Base-by-base conservation (phyloP, 1,284 basidiomycete species). In the Naganishia cerealis region DNA sequence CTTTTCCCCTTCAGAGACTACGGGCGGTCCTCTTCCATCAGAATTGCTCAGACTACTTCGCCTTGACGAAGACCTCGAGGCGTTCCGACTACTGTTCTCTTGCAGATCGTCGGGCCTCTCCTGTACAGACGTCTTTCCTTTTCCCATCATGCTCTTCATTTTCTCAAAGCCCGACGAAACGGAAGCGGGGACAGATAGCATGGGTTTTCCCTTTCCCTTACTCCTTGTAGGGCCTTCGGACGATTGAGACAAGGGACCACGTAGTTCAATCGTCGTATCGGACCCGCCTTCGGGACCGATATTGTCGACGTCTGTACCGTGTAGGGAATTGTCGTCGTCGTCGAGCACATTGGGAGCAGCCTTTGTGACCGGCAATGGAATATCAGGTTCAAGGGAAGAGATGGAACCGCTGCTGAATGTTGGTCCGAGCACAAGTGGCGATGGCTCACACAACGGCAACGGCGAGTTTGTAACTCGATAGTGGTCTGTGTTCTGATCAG, bases 111-210 rank as follows among this genome's bases (percentile, higher is more conserved):
- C 12, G 26, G 40, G 10, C 15, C 50, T 53, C 21, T 52, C 48
- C 12, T 12, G 21, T 7, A 36, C 61, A 24, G 26, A 38, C 52
- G 21, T 42, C 13, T 63, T 63, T 13, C 61, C 52, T 26, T 40
- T 54, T 21, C 61, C 61, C 21, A 63, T 54, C 61, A 63, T 13
- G 54, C 21, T 55, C 50, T 33, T 39, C 5, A 63, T 53, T 38
- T 63, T 63, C 21, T 54, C 61, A 9, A 63, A 54, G 5, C 61
- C 61, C 39, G 21, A 53, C 4, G 61, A 63, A 42, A 63, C 50
- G 9, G 46, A 50, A 15, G 21, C 46, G 24, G 46, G 24, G 46
- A 50, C 46, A 13, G 61, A 63, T 15, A 63, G 21, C 33, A 50
- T 53, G 10, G 50, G 15, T n/a, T 53, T 63, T 6, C 50, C 39